Evolutionary conservation across 1,139 yeast species (phyloP), one percentile per base, ranked within the genome.

Genomic region (Yamadazyma spencermartinsiae): DNA sequence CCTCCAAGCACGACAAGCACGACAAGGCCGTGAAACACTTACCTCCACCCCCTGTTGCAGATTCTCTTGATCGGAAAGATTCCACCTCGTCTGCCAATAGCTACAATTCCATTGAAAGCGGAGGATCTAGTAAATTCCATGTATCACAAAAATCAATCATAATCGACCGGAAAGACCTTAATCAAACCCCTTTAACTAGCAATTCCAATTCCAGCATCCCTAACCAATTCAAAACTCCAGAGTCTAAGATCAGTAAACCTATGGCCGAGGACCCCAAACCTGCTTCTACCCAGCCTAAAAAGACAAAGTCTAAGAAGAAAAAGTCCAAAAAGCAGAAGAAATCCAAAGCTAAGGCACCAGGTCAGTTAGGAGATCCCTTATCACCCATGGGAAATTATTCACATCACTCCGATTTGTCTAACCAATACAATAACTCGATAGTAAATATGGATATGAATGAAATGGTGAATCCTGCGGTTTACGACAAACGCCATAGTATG

Each of bases 51-150:
- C 31, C 31, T 9, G 19, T 6, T 11, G 26, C n/a, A 11, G 26
- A 24, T 24, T 20, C 10, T 12, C 21, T 13, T 18, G 6, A 7
- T 15, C 34, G 72, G 42, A 54, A 57, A 12, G 51, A 48, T n/a
- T 63, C 73, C 2, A 40, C 55, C 2, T 52, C 61, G 2, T 66
- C 73, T 2, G 47, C 56, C 15, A 49, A 46, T 2, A 63, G 74
- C 1, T 57, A 51, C 44, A 58, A 63, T 40, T 68, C 74, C 2
- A 61, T 70, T 43, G 69, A 67, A 46, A 65, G 72, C 45, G 71
- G 62, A 24, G 58, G 61, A 3, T 60, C 66, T 0, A 58, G 60
- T 23, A 65, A 67, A 43, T 68, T 68, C 49, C 53, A 51, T 14
- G 26, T 43, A 4, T 35, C 42, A 23, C 39, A 43, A 24, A 38